phyloP scores from a whole-genome alignment of 1,139 yeast genomes.

The Chernovozyma sophiae-reginae region DNA sequence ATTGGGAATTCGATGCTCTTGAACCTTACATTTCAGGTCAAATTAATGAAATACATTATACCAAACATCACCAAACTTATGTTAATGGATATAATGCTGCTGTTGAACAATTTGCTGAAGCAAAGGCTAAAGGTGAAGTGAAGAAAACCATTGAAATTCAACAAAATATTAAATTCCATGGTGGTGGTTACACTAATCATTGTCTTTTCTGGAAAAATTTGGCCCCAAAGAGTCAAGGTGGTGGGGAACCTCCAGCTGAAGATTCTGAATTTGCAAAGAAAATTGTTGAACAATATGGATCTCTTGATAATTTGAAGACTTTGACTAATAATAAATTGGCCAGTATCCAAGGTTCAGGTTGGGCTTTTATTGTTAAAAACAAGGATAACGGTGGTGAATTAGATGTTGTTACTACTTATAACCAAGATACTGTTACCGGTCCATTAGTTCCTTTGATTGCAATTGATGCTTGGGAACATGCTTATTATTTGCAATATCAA shows the following conservation, averaged over 20 bases:
- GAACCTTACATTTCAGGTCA: slow-evolving; percentile 42
- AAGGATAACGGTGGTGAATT: slow-evolving; percentile 34
- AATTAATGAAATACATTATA: slow-evolving; percentile 39
- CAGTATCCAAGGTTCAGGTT: slow-evolving; percentile 46
- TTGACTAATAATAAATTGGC: slow-evolving; percentile 39
- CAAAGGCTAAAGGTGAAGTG: slow-evolving; percentile 34
- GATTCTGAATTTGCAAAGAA: slow-evolving; percentile 31
- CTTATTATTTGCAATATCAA: slow-evolving; percentile 47
- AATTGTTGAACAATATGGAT: slow-evolving; percentile 37
- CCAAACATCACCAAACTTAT: slow-evolving; percentile 42
- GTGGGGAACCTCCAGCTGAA: slow-evolving; percentile 36
- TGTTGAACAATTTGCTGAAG: slow-evolving; percentile 32
- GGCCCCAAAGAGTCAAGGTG: slow-evolving; percentile 37
- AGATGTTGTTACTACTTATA: slow-evolving; percentile 40
- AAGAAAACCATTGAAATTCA: slow-evolving; percentile 33
- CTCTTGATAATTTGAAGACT: slow-evolving; percentile 35
- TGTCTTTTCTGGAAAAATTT: slow-evolving; percentile 43
- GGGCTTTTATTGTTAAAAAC: slow-evolving; percentile 47
- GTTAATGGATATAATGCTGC: slow-evolving; percentile 41
- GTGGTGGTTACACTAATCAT: slow-evolving; percentile 45
- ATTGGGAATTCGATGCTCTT: slow-evolving; percentile 39
- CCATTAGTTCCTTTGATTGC: slow-evolving; percentile 42
- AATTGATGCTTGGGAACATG: slow-evolving; percentile 51
- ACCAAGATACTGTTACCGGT: slow-evolving; percentile 44
- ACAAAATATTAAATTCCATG: slow-evolving; percentile 40